Conservation (phyloP, 441 rosid species). For the Pelargonium citronellum region DNA sequence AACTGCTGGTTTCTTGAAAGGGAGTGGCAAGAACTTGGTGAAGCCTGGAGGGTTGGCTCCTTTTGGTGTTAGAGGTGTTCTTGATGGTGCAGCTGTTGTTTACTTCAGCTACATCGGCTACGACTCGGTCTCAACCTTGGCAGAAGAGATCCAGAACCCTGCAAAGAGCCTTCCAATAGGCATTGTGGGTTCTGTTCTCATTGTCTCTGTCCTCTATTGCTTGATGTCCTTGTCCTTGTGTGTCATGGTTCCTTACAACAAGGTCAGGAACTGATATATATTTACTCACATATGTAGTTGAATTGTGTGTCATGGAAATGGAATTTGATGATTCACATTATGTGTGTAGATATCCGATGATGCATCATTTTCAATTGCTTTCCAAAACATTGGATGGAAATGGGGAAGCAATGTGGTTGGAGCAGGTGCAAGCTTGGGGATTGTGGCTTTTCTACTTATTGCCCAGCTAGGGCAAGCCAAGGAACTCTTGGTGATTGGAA, state of each 20-base stretch:
- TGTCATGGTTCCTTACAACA: constrained; percentile 64
- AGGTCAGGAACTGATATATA: constrained; percentile 37
- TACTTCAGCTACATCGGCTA: constrained; percentile 34
- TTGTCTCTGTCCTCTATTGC: constrained; percentile 65
- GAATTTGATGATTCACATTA: too few relatives aligned
- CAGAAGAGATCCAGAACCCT: constrained; percentile 89
- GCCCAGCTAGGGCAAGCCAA: constrained; percentile 95
- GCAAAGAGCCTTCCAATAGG: constrained; percentile 67
- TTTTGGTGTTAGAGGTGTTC: constrained; percentile 59
- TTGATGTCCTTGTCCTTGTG: constrained; percentile 81
- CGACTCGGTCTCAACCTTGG: constrained; percentile 87
- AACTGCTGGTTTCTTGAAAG: constrained; percentile 57
- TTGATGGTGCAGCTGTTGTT: constrained; percentile 65
- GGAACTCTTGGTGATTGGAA: constrained; percentile 81
- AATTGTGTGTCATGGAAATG: not conserved
- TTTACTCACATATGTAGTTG: not conserved
- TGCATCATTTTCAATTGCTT: constrained; percentile 63
- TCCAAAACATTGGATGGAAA: constrained; percentile 57
- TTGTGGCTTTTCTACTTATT: constrained; percentile 77
- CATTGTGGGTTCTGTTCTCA: constrained; percentile 70
- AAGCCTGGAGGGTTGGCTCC: constrained; percentile 77
- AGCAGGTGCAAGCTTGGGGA: constrained; percentile 89
- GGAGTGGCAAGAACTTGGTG: constrained; percentile 49
- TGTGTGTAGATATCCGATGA: constrained; percentile 38
- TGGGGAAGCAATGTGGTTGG: constrained; percentile 90